These are phyloP conservation scores for Phytophthora citrophthora DNA, from an alignment of 352 stramenopile genomes.

Conservation along the genomic window DNA sequence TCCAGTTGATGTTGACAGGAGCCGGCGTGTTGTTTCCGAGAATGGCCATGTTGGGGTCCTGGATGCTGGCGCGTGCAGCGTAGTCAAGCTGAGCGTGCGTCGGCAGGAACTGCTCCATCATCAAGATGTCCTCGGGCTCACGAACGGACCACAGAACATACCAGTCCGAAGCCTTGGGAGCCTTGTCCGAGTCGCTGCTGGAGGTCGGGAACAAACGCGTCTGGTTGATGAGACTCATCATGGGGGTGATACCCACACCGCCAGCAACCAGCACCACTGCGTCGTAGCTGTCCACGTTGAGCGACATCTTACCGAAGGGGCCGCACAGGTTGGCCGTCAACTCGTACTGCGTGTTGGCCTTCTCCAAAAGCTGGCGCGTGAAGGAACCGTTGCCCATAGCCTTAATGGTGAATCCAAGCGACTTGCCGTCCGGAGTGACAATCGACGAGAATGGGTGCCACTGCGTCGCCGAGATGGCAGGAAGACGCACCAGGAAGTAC, in stretches of 20 bases:
- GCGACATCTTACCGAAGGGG: constrained; percentile 67
- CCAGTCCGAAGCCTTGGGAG: constrained; percentile 48
- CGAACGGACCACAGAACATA: constrained; percentile 74
- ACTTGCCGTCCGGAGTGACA: constrained; percentile 72
- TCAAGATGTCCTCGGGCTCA: constrained; percentile 64
- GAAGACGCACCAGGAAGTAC: constrained; percentile 82
- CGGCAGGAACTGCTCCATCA: constrained; percentile 75
- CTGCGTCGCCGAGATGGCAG: constrained; percentile 65
- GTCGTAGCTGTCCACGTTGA: constrained; percentile 74
- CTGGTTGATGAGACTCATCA: constrained; percentile 83
- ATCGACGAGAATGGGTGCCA: constrained; percentile 88
- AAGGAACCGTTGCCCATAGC: constrained; percentile 60
- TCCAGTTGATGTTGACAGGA: constrained; percentile 58
- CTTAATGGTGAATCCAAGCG: constrained; percentile 81
- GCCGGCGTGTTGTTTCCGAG: constrained; percentile 18
- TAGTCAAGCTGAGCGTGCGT: constrained; percentile 54
- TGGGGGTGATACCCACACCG: constrained; percentile 79
- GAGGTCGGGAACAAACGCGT: constrained; percentile 40
- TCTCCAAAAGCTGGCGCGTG: constrained; percentile 54
- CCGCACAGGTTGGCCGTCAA: constrained; percentile 65
- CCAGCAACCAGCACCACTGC: constrained; percentile 70
- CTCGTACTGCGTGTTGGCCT: constrained; percentile 49
- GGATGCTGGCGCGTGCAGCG: constrained; percentile 36
- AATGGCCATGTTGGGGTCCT: constrained; percentile 57
- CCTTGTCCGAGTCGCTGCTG: constrained; percentile 19